Percentiles rank a stretch among this genome's conserved stretches.
These are phyloP conservation scores for Podospora fimiseda DNA, from an alignment of 495 filamentous ascomycete genomes.

Conservation along the genomic window DNA sequence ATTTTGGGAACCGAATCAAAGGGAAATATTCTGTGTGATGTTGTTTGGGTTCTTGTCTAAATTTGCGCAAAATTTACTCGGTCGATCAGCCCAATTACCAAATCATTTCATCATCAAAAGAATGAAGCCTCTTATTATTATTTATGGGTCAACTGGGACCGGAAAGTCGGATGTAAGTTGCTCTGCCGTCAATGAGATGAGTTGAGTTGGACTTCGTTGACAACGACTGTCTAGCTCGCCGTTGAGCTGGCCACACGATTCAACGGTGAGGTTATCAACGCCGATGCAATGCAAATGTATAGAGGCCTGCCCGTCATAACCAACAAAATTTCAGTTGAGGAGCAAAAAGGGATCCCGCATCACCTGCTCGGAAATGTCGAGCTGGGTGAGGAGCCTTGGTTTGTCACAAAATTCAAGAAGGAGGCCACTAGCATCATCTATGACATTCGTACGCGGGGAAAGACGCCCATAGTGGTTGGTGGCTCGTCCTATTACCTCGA, in stretches of 20 bases:
- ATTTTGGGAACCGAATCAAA: no score
- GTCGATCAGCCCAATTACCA: neutral
- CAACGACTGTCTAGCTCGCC: constrained; percentile 63
- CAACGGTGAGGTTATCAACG: constrained; percentile 95
- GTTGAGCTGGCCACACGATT: constrained; percentile 77
- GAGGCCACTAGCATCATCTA: constrained; percentile 63
- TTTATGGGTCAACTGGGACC: constrained; percentile 90
- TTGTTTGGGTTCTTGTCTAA: no score
- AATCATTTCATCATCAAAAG: constrained; percentile 6
- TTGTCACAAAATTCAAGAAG: constrained; percentile 63
- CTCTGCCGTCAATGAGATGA: no score
- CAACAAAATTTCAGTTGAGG: constrained; percentile 73
- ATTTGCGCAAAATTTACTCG: neutral
- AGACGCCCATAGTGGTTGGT: constrained; percentile 84
- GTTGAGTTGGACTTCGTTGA: constrained; percentile 8
- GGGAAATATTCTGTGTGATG: no score
- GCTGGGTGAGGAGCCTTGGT: constrained; percentile 73
- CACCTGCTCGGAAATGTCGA: constrained; percentile 77
- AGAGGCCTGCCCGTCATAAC: constrained; percentile 88
- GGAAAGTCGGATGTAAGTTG: constrained; percentile 93
- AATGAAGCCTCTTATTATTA: constrained; percentile 62
- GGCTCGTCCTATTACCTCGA: constrained; percentile 95
- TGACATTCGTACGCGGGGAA: constrained; percentile 69
- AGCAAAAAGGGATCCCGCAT: constrained; percentile 78
- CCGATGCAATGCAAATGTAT: constrained; percentile 99